Base-by-base conservation (phyloP, 306 rosid species). In the Pyrus betulifolia region DNA sequence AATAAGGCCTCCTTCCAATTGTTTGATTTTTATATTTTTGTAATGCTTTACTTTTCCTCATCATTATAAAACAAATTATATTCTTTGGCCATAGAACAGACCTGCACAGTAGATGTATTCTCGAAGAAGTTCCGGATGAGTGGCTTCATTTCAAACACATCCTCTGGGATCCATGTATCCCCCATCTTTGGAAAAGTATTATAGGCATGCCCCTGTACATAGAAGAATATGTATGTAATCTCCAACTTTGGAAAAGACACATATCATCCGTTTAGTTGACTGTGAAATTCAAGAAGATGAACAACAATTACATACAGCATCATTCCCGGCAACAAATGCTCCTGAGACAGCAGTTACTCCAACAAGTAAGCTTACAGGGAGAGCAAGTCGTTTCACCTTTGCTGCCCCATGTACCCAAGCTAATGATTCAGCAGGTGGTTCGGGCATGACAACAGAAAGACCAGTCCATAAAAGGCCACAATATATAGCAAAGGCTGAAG, bases 101-200 rank as follows among this genome's bases (percentile, higher is more conserved):
- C 93, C 97, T 91, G 96, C 70, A 89, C 96, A 38, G 91, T 88
- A 21, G 91, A 87, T 31, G 91, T 87, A 78, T 91, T 94, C 93
- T 94, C 97, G 52, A 94, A 94, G 87, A 91, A 94, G 79, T 94
- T 94, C 31, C 97, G 88, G 80, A 89, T 88, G 31, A 86, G 80
- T 65, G 97, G 98, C 74, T 88, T 93, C 96, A 86, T 85, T 69
- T 88, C 88, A 71, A 93, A 74, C 77, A 91, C 82, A 67, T 88
- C 89, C 71, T 85, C 91, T 0, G 93, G 98, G 75, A 93, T 81
- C 97, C 98, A 93, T 18, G 82, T 73, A 68, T 94, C 87, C 2
- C 97, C 98, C 97, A 94, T 94, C 89, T 83, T 94, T 2, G 96
- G 98, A 66, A 93, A 93, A 74, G 98, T 89, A 79, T 93, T 93